Percentiles rank a stretch among this genome's conserved stretches.
phyloP scores from a whole-genome alignment of 148 eudicot species.

The Rhododendron molle region DNA sequence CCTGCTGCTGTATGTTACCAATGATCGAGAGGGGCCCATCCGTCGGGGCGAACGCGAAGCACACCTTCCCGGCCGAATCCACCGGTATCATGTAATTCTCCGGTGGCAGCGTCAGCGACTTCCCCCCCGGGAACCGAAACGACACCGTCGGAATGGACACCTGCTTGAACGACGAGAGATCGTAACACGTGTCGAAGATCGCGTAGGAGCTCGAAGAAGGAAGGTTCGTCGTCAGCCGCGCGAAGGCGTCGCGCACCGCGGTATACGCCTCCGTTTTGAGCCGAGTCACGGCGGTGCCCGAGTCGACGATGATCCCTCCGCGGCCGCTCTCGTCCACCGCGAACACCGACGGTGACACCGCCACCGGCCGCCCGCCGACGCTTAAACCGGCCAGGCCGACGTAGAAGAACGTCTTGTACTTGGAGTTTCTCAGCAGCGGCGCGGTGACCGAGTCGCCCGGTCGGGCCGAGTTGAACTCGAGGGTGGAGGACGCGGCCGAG shows the following conservation, averaged over 20 bases:
- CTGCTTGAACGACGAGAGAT: conserved; percentile 31
- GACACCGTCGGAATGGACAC: conserved; percentile 46
- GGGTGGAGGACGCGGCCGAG: conserved; percentile 41
- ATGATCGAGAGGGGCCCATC: conserved; percentile 32
- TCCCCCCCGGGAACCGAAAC: conserved; percentile 51
- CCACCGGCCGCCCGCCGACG: conserved; percentile 42
- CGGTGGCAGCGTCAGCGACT: conserved; percentile 39
- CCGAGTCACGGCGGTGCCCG: conserved; percentile 63
- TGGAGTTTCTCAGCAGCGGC: conserved; percentile 19
- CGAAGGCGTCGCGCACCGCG: conserved; percentile 50
- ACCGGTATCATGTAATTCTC: conserved; percentile 51
- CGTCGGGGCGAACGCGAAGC: conserved; percentile 52
- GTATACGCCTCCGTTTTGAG: conserved; percentile 39
- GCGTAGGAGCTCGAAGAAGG: conserved; percentile 26
- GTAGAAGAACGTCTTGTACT: conserved; percentile 37
- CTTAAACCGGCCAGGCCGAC: conserved; percentile 40
- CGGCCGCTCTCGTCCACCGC: conserved; percentile 28
- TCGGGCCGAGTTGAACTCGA: conserved; percentile 40
- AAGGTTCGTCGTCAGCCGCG: conserved; percentile 20
- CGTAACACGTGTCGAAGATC: conserved; percentile 67
- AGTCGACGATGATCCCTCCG: conserved; percentile 64
- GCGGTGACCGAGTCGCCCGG: conserved; percentile 33
- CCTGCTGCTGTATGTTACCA: conserved; percentile 58
- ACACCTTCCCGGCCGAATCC: conserved; percentile 35
- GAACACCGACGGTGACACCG: conserved; percentile 33